Percentiles rank a stretch among this genome's conserved stretches.
Conservation (phyloP, 2,329 filamentous ascomycete species). For the Aspergillus felis region DNA sequence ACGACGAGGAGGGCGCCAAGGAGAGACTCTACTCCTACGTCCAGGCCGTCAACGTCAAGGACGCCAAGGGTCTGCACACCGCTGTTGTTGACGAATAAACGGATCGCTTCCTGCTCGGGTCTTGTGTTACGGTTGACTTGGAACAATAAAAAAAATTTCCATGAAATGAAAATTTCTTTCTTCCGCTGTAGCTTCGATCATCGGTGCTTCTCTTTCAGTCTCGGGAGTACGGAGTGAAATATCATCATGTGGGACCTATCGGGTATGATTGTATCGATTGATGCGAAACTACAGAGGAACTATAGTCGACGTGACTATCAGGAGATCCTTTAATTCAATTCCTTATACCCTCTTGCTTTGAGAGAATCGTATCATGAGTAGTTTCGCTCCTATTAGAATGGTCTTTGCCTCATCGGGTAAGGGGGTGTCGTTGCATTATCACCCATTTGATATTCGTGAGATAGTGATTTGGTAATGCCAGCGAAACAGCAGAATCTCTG, state of each 20-base stretch:
- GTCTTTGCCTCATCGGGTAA: too few relatives aligned
- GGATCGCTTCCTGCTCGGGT: neutral
- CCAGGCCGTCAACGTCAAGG: slow-evolving; percentile 99
- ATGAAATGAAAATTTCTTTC: neutral
- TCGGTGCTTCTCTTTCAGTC: neutral
- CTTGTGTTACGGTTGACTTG: neutral
- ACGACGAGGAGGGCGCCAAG: slow-evolving; percentile 99
- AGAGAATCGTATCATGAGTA: neutral
- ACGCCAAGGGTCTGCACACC: slow-evolving; percentile 95
- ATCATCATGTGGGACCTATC: neutral
- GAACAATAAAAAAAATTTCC: neutral
- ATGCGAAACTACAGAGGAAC: neutral
- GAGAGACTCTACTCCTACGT: slow-evolving; percentile 99
- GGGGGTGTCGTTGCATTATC: too few relatives aligned
- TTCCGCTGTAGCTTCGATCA: neutral
- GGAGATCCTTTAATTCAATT: neutral
- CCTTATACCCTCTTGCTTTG: neutral
- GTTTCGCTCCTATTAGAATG: neutral
- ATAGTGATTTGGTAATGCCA: too few relatives aligned
- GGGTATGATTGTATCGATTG: neutral
- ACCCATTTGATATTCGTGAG: too few relatives aligned
- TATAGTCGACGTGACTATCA: neutral
- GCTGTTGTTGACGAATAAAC: slow-evolving; percentile 69
- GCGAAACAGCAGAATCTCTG: too few relatives aligned
- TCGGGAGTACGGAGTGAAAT: neutral